Conservation (phyloP, 2,329 filamentous ascomycete species). For the Bisporella sp. region DNA sequence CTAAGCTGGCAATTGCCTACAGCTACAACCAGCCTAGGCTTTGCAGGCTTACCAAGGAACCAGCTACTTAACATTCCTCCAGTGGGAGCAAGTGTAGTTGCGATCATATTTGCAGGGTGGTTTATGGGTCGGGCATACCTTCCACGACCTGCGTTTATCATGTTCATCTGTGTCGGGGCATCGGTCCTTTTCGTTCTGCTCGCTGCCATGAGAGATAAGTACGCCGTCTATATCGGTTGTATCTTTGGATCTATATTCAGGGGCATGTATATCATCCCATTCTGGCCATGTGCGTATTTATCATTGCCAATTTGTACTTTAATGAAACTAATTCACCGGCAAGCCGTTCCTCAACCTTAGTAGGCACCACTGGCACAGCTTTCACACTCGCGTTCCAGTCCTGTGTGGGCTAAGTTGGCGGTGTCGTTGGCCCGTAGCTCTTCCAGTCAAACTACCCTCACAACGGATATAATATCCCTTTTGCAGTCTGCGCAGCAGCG, state of each 20-base stretch:
- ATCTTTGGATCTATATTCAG: slow-evolving; percentile 38
- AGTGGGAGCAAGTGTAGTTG: slow-evolving; percentile 33
- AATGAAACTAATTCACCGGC: slow-evolving; percentile 28
- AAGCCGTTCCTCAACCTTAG: slow-evolving; percentile 34
- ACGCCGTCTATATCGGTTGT: slow-evolving; percentile 37
- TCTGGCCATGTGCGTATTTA: slow-evolving; percentile 33
- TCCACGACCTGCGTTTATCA: slow-evolving; percentile 33
- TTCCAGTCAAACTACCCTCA: slow-evolving; percentile 36
- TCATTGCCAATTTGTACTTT: too few relatives aligned
- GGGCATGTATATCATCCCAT: slow-evolving; percentile 36
- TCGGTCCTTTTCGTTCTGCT: slow-evolving; percentile 38
- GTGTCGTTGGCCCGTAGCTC: slow-evolving; percentile 37
- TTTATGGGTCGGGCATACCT: slow-evolving; percentile 33
- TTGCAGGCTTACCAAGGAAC: slow-evolving; percentile 34
- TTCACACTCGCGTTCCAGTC: slow-evolving; percentile 38
- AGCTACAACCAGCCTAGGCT: slow-evolving; percentile 35
- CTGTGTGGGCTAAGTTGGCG: slow-evolving; percentile 37
- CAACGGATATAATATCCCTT: slow-evolving; percentile 32
- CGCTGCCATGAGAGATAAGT: slow-evolving; percentile 30
- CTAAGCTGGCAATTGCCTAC: slow-evolving; percentile 36
- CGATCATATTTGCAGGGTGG: slow-evolving; percentile 33
- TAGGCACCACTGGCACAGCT: slow-evolving; percentile 36
- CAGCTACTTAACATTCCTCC: slow-evolving; percentile 40
- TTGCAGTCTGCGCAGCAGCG: slow-evolving; percentile 31
- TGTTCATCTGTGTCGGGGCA: slow-evolving; percentile 34